These are phyloP conservation scores for Komagataella populi DNA, from an alignment of 805 yeast genomes.

Conservation along the genomic window DNA sequence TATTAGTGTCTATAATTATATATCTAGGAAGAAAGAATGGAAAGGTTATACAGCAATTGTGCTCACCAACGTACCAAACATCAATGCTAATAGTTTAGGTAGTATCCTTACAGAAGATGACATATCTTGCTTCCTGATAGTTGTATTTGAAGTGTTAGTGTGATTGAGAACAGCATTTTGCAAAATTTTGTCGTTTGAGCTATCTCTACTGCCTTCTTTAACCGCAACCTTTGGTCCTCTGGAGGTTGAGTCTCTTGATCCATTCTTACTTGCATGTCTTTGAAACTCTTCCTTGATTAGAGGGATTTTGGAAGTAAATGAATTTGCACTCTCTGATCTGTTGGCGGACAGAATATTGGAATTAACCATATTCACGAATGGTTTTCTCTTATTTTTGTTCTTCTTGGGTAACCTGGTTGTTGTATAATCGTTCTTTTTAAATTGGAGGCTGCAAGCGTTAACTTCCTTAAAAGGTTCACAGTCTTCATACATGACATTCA, in stretches of 20 bases:
- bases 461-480: conserved; percentile 32
- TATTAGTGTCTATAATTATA: background rate
- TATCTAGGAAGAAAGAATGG: background rate
- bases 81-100: background rate
- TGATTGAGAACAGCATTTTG: background rate
- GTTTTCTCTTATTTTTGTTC: conserved; percentile 2
- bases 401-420: conserved; percentile 15
- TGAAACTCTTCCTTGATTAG: background rate
- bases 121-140: background rate
- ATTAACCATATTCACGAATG: background rate
- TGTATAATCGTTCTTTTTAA: conserved; percentile 26
- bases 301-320: background rate
- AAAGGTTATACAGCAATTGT: background rate
- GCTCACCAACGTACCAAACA: background rate
- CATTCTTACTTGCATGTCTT: background rate
- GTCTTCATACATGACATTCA: conserved; percentile 29
- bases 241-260: background rate
- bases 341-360: conserved; percentile 4
- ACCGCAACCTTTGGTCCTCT: background rate
- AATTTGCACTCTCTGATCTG: background rate
- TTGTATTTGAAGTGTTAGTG: background rate
- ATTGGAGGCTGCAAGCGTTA: conserved; percentile 36
- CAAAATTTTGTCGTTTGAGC: background rate
- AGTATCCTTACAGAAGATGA: background rate
- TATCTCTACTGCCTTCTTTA: background rate